These are phyloP conservation scores for Pulveroboletus frians DNA, from an alignment of 768 basidiomycete genomes.

Conservation along the genomic window DNA sequence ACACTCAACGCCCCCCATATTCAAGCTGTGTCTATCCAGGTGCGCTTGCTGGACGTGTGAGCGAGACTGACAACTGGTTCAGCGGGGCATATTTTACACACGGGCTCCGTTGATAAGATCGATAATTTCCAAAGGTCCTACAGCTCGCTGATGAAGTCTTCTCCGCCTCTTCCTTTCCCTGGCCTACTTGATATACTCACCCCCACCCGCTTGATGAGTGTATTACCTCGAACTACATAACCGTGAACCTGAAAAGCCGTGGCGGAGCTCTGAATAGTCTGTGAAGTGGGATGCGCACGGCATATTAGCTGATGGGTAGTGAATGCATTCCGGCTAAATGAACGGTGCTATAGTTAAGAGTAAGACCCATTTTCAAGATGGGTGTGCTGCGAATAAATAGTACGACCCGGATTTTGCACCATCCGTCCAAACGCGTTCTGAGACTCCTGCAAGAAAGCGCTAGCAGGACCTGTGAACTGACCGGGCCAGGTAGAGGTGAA, in stretches of 20 bases:
- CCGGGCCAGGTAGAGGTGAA: slow-evolving; percentile 30
- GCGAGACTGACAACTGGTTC: neutral
- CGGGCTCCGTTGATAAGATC: slow-evolving; percentile 13
- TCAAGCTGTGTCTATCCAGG: neutral
- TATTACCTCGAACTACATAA: neutral
- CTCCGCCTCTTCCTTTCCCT: neutral
- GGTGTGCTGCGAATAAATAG: slow-evolving; percentile 54
- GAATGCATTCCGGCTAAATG: slow-evolving; percentile 17
- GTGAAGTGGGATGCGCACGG: neutral
- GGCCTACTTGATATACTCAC: neutral
- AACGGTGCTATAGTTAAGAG: slow-evolving; percentile 14
- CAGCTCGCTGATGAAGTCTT: neutral
- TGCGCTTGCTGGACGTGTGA: neutral
- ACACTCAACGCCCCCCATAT: slow-evolving; percentile 10
- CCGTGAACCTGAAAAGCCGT: neutral
- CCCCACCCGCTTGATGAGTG: neutral
- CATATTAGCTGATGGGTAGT: slow-evolving; percentile 20
- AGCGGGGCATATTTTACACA: neutral
- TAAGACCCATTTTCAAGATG: slow-evolving; percentile 32
- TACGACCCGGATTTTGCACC: slow-evolving; percentile 52
- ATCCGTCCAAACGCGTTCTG: slow-evolving; percentile 35
- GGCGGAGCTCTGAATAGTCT: neutral
- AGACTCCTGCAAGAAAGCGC: slow-evolving; percentile 45
- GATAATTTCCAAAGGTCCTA: slow-evolving; percentile 6
- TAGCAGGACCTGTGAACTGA: slow-evolving; percentile 45